Conservation (phyloP, 1,284 basidiomycete genomes). For the Malassezia nana region DNA sequence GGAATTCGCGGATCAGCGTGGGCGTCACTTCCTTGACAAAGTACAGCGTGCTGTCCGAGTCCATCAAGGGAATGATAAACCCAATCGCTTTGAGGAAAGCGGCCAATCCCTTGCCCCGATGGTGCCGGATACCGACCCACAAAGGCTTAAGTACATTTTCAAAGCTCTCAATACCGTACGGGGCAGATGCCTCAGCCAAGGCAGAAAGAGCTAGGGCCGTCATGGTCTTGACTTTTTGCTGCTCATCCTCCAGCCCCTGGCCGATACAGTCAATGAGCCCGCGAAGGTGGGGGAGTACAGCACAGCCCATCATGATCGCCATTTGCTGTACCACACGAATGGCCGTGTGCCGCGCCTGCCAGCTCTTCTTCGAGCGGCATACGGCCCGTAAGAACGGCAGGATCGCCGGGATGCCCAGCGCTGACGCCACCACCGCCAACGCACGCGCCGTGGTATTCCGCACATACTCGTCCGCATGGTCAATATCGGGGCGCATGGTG, state of each 20-base stretch:
- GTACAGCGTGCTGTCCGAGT: conserved; percentile 61
- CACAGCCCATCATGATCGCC: conserved; percentile 99
- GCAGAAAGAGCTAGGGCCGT: conserved; percentile 92
- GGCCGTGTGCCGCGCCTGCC: conserved; percentile 98
- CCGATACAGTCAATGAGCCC: conserved; percentile 95
- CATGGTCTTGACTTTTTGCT: conserved; percentile 99
- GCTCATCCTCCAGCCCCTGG: conserved; percentile 89
- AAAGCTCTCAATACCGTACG: conserved; percentile 99
- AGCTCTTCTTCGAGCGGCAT: conserved; percentile 96
- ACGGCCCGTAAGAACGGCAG: conserved; percentile 97
- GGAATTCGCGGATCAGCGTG: conserved; percentile 85
- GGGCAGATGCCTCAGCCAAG: conserved; percentile 89
- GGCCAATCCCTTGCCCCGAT: conserved; percentile 93
- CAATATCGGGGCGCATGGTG: conserved; percentile 98
- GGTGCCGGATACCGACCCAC: conserved; percentile 93
- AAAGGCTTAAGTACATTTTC: conserved; percentile 95
- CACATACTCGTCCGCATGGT: conserved; percentile 98
- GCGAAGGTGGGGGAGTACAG: conserved; percentile 90
- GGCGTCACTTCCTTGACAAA: conserved; percentile 48
- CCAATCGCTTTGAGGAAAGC: conserved; percentile 98
- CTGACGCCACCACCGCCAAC: conserved; percentile 96
- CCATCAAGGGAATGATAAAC: conserved; percentile 99
- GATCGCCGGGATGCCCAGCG: conserved; percentile 90
- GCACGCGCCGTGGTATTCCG: conserved; percentile 97
- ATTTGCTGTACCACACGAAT: conserved; percentile 99